Percentiles rank a stretch among this genome's conserved stretches.
Conservation (phyloP, 306 rosid species). For the Dalbergia oliveri region DNA sequence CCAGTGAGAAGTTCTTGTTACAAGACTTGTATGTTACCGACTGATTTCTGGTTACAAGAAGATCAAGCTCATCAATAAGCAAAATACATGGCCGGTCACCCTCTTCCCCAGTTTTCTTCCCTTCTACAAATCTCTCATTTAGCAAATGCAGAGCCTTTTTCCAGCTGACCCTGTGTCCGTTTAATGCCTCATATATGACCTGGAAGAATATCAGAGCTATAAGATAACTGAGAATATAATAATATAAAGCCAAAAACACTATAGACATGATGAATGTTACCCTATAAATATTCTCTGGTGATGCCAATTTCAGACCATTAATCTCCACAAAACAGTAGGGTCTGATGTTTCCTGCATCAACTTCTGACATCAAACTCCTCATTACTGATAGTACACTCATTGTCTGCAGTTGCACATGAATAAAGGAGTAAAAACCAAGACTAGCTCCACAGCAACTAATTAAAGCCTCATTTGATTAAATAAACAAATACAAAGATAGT, state of each 20-base stretch:
- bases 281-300: slow-evolving; percentile 90
- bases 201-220: slow-evolving; percentile 49
- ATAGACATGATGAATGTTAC: slow-evolving; percentile 48
- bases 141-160: slow-evolving; percentile 89
- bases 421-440: slow-evolving; percentile 27
- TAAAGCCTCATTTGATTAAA: slow-evolving; percentile 12
- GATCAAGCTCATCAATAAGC: slow-evolving; percentile 96
- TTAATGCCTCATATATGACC: slow-evolving; percentile 93
- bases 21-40: slow-evolving; percentile 66
- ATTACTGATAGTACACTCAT: slow-evolving; percentile 87
- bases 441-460: slow-evolving; percentile 18
- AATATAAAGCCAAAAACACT: slow-evolving; percentile 38
- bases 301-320: slow-evolving; percentile 91
- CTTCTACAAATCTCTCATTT: slow-evolving; percentile 82
- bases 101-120: slow-evolving; percentile 66
- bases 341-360: slow-evolving; percentile 76
- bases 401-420: slow-evolving; percentile 66
- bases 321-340: slow-evolving; percentile 94
- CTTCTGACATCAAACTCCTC: slow-evolving; percentile 85
- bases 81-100: slow-evolving; percentile 90
- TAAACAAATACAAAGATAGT: slow-evolving; percentile 28
- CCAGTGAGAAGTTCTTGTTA: slow-evolving; percentile 40
- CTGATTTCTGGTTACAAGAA: slow-evolving; percentile 96
- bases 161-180: slow-evolving; percentile 90
- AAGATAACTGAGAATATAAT: slow-evolving; percentile 21